Evolutionary conservation across 2,329 filamentous ascomycete species (phyloP).

Genomic region (Metarhizium anisopliae): DNA sequence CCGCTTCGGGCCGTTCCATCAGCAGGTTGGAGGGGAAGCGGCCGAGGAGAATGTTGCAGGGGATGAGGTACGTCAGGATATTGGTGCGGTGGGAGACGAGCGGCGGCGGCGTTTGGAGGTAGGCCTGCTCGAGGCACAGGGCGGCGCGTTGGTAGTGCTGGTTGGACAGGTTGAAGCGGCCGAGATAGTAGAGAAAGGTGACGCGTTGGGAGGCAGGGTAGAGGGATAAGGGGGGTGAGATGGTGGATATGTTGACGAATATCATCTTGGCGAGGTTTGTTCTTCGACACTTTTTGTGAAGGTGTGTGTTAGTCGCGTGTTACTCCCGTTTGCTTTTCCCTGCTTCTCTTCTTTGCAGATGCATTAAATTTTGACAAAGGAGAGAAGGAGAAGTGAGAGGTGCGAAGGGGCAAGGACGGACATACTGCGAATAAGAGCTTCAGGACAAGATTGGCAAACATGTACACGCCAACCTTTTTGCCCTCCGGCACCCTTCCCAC

Average conservation of each 20-base stretch:
- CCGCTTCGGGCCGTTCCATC: slow-evolving; percentile 55
- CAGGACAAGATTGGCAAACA: slow-evolving; percentile 82
- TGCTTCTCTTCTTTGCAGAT: neutral
- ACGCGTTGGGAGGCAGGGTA: slow-evolving; percentile 84
- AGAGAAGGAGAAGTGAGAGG: neutral
- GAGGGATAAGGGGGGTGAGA: slow-evolving; percentile 69
- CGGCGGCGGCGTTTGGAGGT: slow-evolving; percentile 52
- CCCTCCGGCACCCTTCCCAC: slow-evolving; percentile 65
- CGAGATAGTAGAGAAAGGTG: slow-evolving; percentile 90
- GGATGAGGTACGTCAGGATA: slow-evolving; percentile 77
- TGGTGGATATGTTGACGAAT: slow-evolving; percentile 77
- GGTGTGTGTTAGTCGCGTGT: neutral
- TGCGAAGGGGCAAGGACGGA: slow-evolving; percentile 1
- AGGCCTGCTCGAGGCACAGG: slow-evolving; percentile 68
- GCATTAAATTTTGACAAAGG: slow-evolving; percentile 4
- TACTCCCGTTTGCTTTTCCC: neutral
- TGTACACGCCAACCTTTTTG: slow-evolving; percentile 81
- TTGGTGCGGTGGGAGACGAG: slow-evolving; percentile 67
- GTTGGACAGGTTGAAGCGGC: slow-evolving; percentile 80
- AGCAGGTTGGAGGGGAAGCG: slow-evolving; percentile 65
- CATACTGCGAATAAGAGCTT: slow-evolving; percentile 76
- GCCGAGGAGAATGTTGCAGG: slow-evolving; percentile 75
- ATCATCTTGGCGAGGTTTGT: slow-evolving; percentile 79
- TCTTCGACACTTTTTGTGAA: slow-evolving; percentile 55
- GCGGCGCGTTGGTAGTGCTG: slow-evolving; percentile 73